Evolutionary conservation across 75 land plant species (phyloP).

Genomic region (Picea glauca): DNA sequence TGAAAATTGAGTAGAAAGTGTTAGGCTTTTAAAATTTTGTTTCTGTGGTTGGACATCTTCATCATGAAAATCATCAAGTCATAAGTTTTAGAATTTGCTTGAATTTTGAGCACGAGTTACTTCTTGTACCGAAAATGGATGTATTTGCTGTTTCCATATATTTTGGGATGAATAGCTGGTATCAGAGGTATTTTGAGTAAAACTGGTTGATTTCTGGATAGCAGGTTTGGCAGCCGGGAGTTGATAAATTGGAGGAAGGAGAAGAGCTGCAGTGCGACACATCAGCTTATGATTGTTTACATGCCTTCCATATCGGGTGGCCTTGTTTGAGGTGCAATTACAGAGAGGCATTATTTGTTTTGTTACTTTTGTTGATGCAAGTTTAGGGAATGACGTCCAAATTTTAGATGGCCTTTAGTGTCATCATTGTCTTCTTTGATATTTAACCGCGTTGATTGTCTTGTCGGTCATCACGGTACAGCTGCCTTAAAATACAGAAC

Average conservation of each 20-base stretch:
- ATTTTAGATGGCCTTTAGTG: background rate
- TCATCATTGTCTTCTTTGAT: no score
- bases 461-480: background rate
- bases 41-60: no score
- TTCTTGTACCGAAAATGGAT: background rate
- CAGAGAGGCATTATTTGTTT: background rate
- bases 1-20: no score
- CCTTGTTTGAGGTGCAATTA: conserved; percentile 82
- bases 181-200: background rate
- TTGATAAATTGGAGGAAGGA: conserved; percentile 77
- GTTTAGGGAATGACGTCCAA: background rate
- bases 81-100: background rate
- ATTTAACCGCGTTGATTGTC: background rate
- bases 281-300: conserved; percentile 82
- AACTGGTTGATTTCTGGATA: background rate
- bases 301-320: conserved; percentile 89
- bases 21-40: no score
- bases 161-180: no score
- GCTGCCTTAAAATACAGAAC: background rate
- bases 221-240: conserved; percentile 95
- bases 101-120: background rate
- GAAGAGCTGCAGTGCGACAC: conserved; percentile 93
- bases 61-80: background rate
- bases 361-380: background rate
- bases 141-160: background rate